phyloP scores from a whole-genome alignment of 495 filamentous ascomycete genomes.

The Lophium mytilinum region DNA sequence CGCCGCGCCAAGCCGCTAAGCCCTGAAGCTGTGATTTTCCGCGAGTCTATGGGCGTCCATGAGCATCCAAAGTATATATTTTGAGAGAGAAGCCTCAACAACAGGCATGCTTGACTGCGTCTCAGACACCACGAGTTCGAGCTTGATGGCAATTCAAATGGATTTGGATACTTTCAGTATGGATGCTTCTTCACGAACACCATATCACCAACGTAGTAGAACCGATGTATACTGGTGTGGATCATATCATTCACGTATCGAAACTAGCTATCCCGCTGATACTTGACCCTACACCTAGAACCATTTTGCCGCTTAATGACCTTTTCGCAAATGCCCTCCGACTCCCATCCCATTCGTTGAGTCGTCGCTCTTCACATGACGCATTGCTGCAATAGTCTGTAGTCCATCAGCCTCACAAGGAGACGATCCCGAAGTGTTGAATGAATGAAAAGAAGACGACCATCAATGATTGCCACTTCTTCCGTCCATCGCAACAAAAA shows the following conservation, averaged over 20 bases:
- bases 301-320: background rate
- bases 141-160: too few species aligned
- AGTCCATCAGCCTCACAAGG: background rate
- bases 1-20: background rate
- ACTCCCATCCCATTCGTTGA: background rate
- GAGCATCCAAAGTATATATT: too few species aligned
- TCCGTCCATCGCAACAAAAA: background rate
- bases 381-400: constrained; percentile 3
- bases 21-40: too few species aligned
- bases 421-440: background rate
- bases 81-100: too few species aligned
- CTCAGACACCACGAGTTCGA: too few species aligned
- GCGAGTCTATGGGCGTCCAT: too few species aligned
- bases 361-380: background rate
- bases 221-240: too few species aligned
- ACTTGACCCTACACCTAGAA: background rate
- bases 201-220: too few species aligned
- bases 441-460: background rate
- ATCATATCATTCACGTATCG: constrained; percentile 1
- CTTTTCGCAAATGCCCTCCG: background rate
- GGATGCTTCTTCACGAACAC: too few species aligned
- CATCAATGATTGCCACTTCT: background rate
- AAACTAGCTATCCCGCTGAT: background rate
- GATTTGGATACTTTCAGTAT: too few species aligned
- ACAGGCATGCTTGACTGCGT: too few species aligned